Conservation (phyloP, 805 yeast species). For the Spathaspora passalidarum region DNA sequence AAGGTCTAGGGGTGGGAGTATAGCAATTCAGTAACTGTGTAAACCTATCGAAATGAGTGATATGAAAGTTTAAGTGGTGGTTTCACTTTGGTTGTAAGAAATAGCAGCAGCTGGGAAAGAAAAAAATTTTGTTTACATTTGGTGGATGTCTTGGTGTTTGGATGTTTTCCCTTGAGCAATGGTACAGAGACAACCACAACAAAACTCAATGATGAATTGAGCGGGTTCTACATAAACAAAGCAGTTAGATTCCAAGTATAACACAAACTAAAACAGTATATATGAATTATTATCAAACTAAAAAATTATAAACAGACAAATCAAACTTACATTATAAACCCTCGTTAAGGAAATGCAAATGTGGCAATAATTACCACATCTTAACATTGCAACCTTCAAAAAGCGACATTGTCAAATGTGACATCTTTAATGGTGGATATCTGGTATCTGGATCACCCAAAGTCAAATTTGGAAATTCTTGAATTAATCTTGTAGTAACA, state of each 20-base stretch:
- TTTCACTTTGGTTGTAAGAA: neutral
- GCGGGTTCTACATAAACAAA: too few species aligned
- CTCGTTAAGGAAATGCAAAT: too few species aligned
- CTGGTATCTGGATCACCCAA: constrained; percentile 9
- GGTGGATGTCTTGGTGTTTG: neutral
- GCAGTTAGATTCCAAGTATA: too few species aligned
- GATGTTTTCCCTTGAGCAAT: neutral
- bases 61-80: neutral
- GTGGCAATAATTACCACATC: neutral
- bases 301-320: neutral
- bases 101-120: neutral
- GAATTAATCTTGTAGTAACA: constrained; percentile 32
- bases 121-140: neutral
- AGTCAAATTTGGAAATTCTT: constrained; percentile 17
- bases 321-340: too few species aligned
- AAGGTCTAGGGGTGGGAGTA: neutral
- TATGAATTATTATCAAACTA: neutral
- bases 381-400: constrained; percentile 14
- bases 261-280: too few species aligned
- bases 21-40: neutral
- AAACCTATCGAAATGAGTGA: too few species aligned
- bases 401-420: constrained; percentile 29
- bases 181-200: too few species aligned
- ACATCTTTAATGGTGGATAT: constrained; percentile 24
- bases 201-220: too few species aligned